A percentile compares a stretch with the other conserved stretches of the same genome.
Evolutionary conservation across 163 green algal genomes (phyloP).

Genomic region (Scenedesmus sp.): DNA sequence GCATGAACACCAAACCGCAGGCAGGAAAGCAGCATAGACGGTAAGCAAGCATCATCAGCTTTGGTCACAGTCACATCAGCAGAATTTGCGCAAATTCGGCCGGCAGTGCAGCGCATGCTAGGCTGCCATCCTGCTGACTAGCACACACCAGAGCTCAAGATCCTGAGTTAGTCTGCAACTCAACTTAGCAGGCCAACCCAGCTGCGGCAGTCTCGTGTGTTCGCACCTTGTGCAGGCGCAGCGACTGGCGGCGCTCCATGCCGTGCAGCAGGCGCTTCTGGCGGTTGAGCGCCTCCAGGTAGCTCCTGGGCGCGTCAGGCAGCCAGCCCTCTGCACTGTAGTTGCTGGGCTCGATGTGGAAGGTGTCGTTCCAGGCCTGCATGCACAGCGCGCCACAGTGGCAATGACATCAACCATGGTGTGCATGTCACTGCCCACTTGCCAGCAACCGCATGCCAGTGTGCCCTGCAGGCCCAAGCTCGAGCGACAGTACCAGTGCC

Average conservation of each 20-base stretch:
- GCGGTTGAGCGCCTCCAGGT: constrained; percentile 62
- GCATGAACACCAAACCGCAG: neutral
- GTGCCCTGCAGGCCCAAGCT: neutral
- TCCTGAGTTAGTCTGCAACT: neutral
- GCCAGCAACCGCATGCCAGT: neutral
- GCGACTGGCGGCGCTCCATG: constrained; percentile 47
- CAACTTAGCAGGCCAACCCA: neutral
- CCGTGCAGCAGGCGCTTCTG: constrained; percentile 69
- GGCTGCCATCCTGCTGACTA: no score
- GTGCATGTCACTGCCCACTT: neutral
- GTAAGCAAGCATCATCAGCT: neutral
- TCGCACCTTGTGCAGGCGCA: constrained; percentile 58
- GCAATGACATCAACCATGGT: neutral
- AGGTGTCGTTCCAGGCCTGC: constrained; percentile 11
- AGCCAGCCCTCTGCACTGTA: constrained; percentile 49
- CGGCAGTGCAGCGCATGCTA: no score
- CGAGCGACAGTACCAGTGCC: neutral
- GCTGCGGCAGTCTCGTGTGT: neutral
- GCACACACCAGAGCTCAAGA: no score
- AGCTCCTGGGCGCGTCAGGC: constrained; percentile 57
- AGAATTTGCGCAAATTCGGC: no score
- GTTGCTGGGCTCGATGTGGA: constrained; percentile 54
- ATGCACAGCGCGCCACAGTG: neutral
- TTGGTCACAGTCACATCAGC: neutral
- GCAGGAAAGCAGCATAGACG: neutral